Conservation (phyloP, 2,329 filamentous ascomycete genomes). For the Aureobasidium pullulans region DNA sequence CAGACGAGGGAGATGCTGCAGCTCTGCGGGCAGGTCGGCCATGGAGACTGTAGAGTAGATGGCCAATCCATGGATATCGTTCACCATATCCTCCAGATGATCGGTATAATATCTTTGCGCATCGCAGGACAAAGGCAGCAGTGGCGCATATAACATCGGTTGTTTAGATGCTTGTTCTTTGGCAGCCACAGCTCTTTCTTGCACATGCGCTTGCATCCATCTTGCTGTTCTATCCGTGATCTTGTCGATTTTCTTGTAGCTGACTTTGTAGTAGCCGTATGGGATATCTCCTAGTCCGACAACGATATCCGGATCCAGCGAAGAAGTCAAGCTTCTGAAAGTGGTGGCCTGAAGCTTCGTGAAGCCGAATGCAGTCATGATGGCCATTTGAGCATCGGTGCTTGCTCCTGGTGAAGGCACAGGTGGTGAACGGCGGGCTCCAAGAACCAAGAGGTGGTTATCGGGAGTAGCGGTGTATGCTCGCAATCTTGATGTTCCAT, state of each 20-base stretch:
- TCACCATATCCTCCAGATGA: slow-evolving; percentile 56
- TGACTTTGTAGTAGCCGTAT: slow-evolving; percentile 38
- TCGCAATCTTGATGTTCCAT: slow-evolving; percentile 55
- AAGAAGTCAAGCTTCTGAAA: slow-evolving; percentile 58
- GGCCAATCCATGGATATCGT: slow-evolving; percentile 60
- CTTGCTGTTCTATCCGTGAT: slow-evolving; percentile 81
- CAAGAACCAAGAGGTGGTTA: slow-evolving; percentile 62
- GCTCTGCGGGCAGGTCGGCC: slow-evolving; percentile 54
- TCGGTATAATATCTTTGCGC: slow-evolving; percentile 76
- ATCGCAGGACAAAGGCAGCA: slow-evolving; percentile 67
- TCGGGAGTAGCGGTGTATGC: slow-evolving; percentile 67
- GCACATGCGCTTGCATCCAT: slow-evolving; percentile 67
- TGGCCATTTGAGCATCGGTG: slow-evolving; percentile 53
- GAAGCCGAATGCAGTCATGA: slow-evolving; percentile 85
- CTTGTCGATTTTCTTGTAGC: slow-evolving; percentile 63
- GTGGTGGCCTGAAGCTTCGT: slow-evolving; percentile 59
- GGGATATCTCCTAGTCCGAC: slow-evolving; percentile 71
- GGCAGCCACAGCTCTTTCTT: slow-evolving; percentile 9
- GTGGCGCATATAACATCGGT: slow-evolving; percentile 54
- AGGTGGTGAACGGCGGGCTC: slow-evolving; percentile 68
- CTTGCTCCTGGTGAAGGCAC: slow-evolving; percentile 58
- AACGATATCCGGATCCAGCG: slow-evolving; percentile 71
- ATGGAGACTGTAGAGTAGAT: slow-evolving; percentile 69
- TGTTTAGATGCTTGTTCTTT: background rate
- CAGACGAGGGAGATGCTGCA: slow-evolving; percentile 62